Evolutionary conservation across 1,284 basidiomycete species (phyloP), one percentile per base, ranked within the genome.

Genomic region (Boletus semigastroideus): DNA sequence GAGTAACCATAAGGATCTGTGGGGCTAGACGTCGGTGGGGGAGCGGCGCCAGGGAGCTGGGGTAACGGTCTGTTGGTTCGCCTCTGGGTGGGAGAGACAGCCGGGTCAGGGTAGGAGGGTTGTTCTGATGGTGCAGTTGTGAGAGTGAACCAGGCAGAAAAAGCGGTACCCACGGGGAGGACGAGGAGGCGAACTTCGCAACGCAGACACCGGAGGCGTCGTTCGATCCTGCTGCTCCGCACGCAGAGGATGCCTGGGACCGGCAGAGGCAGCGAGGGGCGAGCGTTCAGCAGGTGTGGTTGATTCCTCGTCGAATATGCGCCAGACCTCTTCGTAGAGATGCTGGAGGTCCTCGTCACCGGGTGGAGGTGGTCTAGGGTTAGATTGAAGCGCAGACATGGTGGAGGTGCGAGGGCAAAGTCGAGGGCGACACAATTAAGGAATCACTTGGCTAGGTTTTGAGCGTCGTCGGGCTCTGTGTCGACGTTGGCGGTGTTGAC

Each of bases 251-350:
- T 66, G 61, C 48, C 62, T 59, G 19, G 57, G 10, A 19, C 39
- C 50, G 51, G 36, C 20, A 16, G 63, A 50, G 33, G 52, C 44
- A 7, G 54, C 49, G 22, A 38, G 58, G 17, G 59, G 57, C 10
- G 62, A 53, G 34, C 60, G 70, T 44, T 70, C 61, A 34, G 56
- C 30, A 17, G 60, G 53, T 10, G 62, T 54, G 7, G 56, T 1
- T 9, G 66, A 42, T 53, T 80, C 78, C 28, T 80, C 78, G 31
- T 74, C 70, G 63, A 85, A 89, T 45, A 79, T 79, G 28, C 79
- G 80, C 76, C 83, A 83, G 22, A 89, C 85, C 69, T 86, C 82
- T 53, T 86, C 80, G 68, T 88, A 89, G 45, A 89, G 78, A 56
- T 77, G 74, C 58, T 83, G 80, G 9, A 89, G 75, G 62, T 87